phyloP scores from a whole-genome alignment of 768 basidiomycete genomes.

The Hygrocybe punicea region DNA sequence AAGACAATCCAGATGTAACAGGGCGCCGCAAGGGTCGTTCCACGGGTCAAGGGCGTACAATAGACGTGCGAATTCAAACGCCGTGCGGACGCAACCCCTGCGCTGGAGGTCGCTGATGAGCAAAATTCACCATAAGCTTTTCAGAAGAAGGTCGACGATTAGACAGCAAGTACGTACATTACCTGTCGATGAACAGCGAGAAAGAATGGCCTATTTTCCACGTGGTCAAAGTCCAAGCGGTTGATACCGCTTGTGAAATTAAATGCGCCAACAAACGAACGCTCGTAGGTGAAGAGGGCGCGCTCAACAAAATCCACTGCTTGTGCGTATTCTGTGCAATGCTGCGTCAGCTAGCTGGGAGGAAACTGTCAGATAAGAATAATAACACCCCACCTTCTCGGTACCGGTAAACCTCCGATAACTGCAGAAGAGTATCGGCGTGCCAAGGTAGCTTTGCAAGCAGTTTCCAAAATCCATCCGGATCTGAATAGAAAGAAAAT shows the following conservation, averaged over 20 bases:
- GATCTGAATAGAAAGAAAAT: constrained; percentile 46
- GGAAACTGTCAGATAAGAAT: neutral
- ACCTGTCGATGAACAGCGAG: constrained; percentile 82
- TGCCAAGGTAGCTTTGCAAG: constrained; percentile 85
- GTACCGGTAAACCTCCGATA: constrained; percentile 81
- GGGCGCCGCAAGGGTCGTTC: constrained; percentile 83
- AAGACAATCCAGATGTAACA: constrained; percentile 81
- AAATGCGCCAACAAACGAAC: constrained; percentile 83
- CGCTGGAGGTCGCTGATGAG: constrained; percentile 69
- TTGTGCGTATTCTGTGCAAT: constrained; percentile 63
- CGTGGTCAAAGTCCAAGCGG: constrained; percentile 82
- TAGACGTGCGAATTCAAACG: constrained; percentile 89
- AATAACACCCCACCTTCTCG: constrained; percentile 67
- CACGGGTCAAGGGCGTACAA: constrained; percentile 81
- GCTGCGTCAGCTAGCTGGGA: constrained; percentile 1
- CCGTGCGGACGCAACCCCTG: constrained; percentile 84
- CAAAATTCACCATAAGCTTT: neutral
- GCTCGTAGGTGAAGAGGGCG: constrained; percentile 91
- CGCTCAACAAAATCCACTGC: constrained; percentile 88
- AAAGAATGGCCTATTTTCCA: constrained; percentile 93
- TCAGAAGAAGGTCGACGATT: neutral
- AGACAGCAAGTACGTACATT: constrained; percentile 47
- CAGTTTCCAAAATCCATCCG: constrained; percentile 72
- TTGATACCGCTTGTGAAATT: constrained; percentile 77
- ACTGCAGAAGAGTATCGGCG: constrained; percentile 83